Evolutionary conservation across 1,284 basidiomycete species (phyloP).

Genomic region (Coniferiporia sulphurascens): DNA sequence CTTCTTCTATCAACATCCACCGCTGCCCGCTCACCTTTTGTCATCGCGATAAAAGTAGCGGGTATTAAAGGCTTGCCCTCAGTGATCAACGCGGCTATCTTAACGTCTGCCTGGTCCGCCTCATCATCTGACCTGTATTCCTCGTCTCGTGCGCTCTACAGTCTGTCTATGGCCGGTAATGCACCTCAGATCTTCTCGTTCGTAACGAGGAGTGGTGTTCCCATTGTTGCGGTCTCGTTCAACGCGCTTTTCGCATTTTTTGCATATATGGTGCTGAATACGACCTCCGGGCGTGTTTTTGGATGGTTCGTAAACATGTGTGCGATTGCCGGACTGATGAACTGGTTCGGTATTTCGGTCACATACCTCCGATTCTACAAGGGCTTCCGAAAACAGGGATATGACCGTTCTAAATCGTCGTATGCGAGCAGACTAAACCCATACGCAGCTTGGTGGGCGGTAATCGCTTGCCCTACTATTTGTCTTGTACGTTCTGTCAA

Average conservation of each 20-base stretch:
- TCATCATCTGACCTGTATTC: slow-evolving; percentile 81
- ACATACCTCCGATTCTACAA: slow-evolving; percentile 44
- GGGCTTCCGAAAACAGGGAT: slow-evolving; percentile 41
- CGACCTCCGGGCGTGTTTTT: slow-evolving; percentile 65
- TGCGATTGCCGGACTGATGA: slow-evolving; percentile 58
- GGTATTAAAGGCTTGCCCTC: slow-evolving; percentile 73
- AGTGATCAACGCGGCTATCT: slow-evolving; percentile 82
- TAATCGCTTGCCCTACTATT: slow-evolving; percentile 52
- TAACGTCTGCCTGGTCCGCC: slow-evolving; percentile 85
- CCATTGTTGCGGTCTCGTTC: slow-evolving; percentile 65
- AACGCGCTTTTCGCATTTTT: slow-evolving; percentile 66
- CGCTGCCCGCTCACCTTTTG: slow-evolving; percentile 76
- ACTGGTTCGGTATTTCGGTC: slow-evolving; percentile 65
- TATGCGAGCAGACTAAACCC: slow-evolving; percentile 32
- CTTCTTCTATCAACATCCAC: slow-evolving; percentile 53
- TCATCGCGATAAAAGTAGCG: slow-evolving; percentile 71
- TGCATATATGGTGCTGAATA: slow-evolving; percentile 64
- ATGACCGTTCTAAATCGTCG: slow-evolving; percentile 35
- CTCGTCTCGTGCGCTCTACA: slow-evolving; percentile 79
- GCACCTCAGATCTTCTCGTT: slow-evolving; percentile 72
- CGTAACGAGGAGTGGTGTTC: slow-evolving; percentile 69
- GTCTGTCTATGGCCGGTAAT: slow-evolving; percentile 69
- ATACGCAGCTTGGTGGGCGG: slow-evolving; percentile 43
- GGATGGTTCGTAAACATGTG: slow-evolving; percentile 77
- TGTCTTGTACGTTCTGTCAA: slow-evolving; percentile 51